Conservation (phyloP, 306 rosid species). For the Abrus pulchellus region DNA sequence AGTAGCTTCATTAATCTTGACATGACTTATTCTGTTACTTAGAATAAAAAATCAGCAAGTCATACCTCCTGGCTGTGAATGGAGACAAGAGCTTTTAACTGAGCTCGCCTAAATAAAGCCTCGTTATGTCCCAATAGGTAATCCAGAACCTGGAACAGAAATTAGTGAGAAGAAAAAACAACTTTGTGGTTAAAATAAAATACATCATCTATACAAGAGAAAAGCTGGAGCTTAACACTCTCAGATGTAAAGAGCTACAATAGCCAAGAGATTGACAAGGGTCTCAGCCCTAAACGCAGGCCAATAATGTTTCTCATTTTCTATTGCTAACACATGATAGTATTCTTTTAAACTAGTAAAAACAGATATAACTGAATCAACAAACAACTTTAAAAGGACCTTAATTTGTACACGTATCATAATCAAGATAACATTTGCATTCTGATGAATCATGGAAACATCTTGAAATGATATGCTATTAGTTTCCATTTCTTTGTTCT, state of each 20-base stretch:
- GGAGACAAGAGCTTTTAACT: conserved; percentile 93
- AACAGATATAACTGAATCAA: not conserved
- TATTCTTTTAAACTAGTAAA: conserved; percentile 23
- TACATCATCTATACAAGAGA: conserved; percentile 5
- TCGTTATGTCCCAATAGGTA: conserved; percentile 85
- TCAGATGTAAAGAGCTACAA: conserved; percentile 17
- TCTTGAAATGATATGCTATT: conserved; percentile 4
- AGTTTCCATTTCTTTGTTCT: conserved; percentile 16
- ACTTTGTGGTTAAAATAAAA: conserved; percentile 34
- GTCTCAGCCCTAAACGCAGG: conserved; percentile 40
- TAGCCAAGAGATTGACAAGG: not conserved
- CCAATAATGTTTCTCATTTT: conserved; percentile 22
- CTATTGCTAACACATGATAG: not conserved
- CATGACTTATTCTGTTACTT: conserved; percentile 24
- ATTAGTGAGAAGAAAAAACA: conserved; percentile 37
- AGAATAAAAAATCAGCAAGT: not conserved
- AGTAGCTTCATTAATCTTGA: conserved; percentile 36
- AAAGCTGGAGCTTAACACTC: conserved; percentile 5
- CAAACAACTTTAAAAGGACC: conserved; percentile 26
- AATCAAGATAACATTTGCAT: conserved; percentile 10
- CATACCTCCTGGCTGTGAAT: conserved; percentile 91
- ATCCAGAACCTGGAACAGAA: conserved; percentile 78
- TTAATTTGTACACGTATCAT: conserved; percentile 7
- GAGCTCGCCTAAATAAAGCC: conserved; percentile 96
- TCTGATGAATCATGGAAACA: conserved; percentile 12